Evolutionary conservation across 306 rosid genomes (phyloP).

Genomic region (Fagus sylvatica): DNA sequence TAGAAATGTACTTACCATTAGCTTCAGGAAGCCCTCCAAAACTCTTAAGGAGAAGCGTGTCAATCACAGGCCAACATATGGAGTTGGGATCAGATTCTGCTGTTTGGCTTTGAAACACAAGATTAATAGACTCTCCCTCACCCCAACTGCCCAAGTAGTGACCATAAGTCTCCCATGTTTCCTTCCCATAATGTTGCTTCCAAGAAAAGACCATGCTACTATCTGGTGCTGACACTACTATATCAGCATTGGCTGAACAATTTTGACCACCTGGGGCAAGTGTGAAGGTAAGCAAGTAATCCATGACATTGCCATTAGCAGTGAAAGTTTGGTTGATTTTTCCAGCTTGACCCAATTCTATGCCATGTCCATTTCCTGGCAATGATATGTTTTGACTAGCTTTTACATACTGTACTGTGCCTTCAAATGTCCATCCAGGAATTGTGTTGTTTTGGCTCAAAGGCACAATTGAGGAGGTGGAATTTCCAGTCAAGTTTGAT

Average conservation of each 20-base stretch:
- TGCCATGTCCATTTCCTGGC: slow-evolving; percentile 34
- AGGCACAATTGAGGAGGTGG: slow-evolving; percentile 5
- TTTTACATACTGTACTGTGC: slow-evolving; percentile 27
- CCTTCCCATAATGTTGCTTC: slow-evolving; percentile 24
- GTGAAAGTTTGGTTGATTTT: slow-evolving; percentile 40
- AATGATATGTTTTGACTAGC: slow-evolving; percentile 20
- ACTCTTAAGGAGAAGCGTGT: slow-evolving; percentile 28
- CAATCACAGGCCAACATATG: slow-evolving; percentile 37
- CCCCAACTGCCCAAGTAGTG: slow-evolving; percentile 43
- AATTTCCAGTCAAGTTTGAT: slow-evolving; percentile 20
- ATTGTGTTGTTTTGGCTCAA: slow-evolving; percentile 28
- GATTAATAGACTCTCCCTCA: slow-evolving; percentile 26
- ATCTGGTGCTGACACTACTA: slow-evolving; percentile 34
- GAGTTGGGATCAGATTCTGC: slow-evolving; percentile 28
- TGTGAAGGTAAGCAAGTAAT: slow-evolving; percentile 31
- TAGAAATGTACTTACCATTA: slow-evolving; percentile 24
- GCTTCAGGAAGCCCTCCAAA: slow-evolving; percentile 12
- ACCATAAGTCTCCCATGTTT: slow-evolving; percentile 33
- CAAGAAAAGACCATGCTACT: slow-evolving; percentile 15
- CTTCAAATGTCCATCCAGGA: slow-evolving; percentile 40
- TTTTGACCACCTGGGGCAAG: slow-evolving; percentile 14
- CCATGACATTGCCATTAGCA: neutral
- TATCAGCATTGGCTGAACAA: slow-evolving; percentile 23
- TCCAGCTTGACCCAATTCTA: slow-evolving; percentile 29
- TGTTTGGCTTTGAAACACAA: slow-evolving; percentile 26